Conservation (phyloP, 2,329 filamentous ascomycete species). For the Hypoxylon sp. region DNA sequence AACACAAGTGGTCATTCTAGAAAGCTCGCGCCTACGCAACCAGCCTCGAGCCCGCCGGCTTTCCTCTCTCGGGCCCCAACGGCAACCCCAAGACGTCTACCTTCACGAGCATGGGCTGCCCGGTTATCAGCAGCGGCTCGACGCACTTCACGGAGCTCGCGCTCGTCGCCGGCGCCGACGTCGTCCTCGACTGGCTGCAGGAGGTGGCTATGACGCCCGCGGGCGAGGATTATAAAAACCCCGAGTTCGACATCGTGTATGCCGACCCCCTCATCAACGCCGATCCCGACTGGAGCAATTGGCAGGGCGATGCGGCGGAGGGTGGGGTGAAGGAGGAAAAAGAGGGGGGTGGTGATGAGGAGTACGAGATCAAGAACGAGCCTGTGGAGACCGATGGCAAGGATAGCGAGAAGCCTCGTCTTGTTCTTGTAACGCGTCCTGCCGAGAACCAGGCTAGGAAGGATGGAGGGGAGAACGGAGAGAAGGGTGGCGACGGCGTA, state of each 20-base stretch:
- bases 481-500: background rate
- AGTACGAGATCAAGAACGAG: slow-evolving; percentile 7
- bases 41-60: slow-evolving; percentile 63
- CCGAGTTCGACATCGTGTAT: slow-evolving; percentile 50
- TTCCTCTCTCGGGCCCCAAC: slow-evolving; percentile 64
- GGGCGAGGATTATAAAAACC: slow-evolving; percentile 55
- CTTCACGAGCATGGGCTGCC: slow-evolving; percentile 67
- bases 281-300: slow-evolving; percentile 48
- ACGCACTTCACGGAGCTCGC: slow-evolving; percentile 69
- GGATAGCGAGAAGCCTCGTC: background rate
- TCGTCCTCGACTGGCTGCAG: slow-evolving; percentile 71
- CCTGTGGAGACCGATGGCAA: slow-evolving; percentile 5
- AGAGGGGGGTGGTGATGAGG: slow-evolving; percentile 3
- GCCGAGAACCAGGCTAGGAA: background rate
- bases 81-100: slow-evolving; percentile 57
- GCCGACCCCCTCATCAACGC: slow-evolving; percentile 35
- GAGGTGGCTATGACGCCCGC: slow-evolving; percentile 59
- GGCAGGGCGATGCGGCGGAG: slow-evolving; percentile 22
- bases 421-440: slow-evolving; percentile 11
- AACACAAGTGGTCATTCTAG: slow-evolving; percentile 50
- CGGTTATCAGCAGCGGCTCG: slow-evolving; percentile 77
- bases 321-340: background rate
- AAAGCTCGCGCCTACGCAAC: slow-evolving; percentile 71
- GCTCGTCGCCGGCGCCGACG: slow-evolving; percentile 65
- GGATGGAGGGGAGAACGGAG: background rate